These are phyloP conservation scores for Chlamydomonas schloesseri DNA, from an alignment of 139 green algal species.

Conservation along the genomic window DNA sequence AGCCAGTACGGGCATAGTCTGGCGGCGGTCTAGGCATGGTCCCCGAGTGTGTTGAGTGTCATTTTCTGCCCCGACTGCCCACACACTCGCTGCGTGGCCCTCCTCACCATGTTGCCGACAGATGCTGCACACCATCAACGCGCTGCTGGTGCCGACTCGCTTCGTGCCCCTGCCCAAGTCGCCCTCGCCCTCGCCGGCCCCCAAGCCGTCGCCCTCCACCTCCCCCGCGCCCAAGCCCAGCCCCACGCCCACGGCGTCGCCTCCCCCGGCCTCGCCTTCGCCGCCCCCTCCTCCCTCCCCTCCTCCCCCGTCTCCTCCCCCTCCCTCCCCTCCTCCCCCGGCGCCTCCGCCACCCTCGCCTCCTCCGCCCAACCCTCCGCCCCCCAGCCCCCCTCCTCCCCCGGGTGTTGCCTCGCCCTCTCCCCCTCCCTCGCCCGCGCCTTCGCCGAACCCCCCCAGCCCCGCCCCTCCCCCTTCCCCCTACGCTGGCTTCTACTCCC, in stretches of 20 bases:
- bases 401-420: background rate
- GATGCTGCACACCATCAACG: background rate
- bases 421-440: background rate
- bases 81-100: no score
- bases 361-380: background rate
- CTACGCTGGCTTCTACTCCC: background rate
- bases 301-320: background rate
- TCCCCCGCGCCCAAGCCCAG: background rate
- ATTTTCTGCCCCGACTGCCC: no score
- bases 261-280: background rate
- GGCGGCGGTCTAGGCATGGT: no score
- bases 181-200: background rate
- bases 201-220: background rate
- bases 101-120: background rate
- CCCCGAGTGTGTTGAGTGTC: no score
- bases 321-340: background rate
- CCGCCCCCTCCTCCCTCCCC: background rate
- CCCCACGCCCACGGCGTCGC: background rate
- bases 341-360: slow-evolving; percentile 1
- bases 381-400: background rate
- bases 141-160: background rate
- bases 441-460: background rate
- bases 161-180: background rate
- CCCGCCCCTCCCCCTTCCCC: slow-evolving; percentile 13
- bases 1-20: no score